Base-by-base conservation (phyloP, 805 yeast genomes). In the Wickerhamomyces bovis region DNA sequence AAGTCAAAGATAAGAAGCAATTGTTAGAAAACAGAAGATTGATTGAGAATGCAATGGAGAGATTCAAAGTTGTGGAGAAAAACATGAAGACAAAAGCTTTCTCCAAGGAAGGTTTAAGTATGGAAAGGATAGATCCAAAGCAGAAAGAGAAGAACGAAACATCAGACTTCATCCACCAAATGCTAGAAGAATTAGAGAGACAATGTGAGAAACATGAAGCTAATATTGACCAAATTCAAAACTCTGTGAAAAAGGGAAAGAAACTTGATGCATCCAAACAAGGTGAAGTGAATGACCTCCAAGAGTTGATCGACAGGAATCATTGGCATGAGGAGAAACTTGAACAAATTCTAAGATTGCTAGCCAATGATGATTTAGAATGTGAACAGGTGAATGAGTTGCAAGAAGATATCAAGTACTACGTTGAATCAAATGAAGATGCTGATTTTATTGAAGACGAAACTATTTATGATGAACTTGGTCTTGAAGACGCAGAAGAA, bases 381-480 rank as follows among this genome's bases (percentile, higher is more conserved):
- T 84, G 89, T 2, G 95, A 85, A 18, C 77, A 78, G 44, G 80
- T 92, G 10, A 83, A 83, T 56, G 83, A 75, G 20, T 78, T 89
- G 47, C 82, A 83, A 61, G 98, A 92, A 44, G 98, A 92, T 64
- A 85, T 92, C 63, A 86, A 79, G 55, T 92, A 94, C 68, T 90
- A 88, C 64, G 94, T 94, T 26, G 98, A 94, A 56, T 85, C 89
- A 52, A 92, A 92, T 61, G 94, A 85, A 65, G 97, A 89, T 46
- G 90, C 82, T 5, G 96, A 90, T 58, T 92, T 89, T 64, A 84
- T 90, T 30, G 97, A 89, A 60, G 96, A 92, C 65, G 97, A 90
- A 56, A 89, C 88, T 13, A 78, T 92, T 50, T 94, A 92, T 66
- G 97, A 94, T 55, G 88, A 82, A 49, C 75, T 94, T 56, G 89